phyloP scores from a whole-genome alignment of 441 rosid species.

The Manihot esculenta region DNA sequence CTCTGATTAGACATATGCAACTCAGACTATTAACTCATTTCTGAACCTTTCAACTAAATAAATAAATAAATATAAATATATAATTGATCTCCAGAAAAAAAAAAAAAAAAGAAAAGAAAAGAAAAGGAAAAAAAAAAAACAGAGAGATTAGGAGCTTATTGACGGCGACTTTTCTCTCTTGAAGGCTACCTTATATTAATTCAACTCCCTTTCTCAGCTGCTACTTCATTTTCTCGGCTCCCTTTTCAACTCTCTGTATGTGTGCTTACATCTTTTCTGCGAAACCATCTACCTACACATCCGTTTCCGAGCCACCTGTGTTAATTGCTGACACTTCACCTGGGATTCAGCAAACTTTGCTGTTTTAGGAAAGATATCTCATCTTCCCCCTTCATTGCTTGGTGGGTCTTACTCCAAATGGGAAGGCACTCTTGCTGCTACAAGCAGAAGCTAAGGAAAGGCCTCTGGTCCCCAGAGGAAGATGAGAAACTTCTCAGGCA shows the following conservation, averaged over 20 bases:
- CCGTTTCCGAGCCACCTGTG: slow-evolving; percentile 18
- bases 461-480: slow-evolving; percentile 97
- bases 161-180: slow-evolving; percentile 42
- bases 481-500: slow-evolving; percentile 82
- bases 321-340: slow-evolving; percentile 45
- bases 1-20: slow-evolving; percentile 41
- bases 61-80: too few species aligned
- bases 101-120: not conserved
- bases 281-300: slow-evolving; percentile 19
- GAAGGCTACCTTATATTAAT: slow-evolving; percentile 43
- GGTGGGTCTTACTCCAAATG: slow-evolving; percentile 39
- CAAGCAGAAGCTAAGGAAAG: slow-evolving; percentile 91
- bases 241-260: slow-evolving; percentile 24
- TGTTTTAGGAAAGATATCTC: slow-evolving; percentile 25
- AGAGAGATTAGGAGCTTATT: slow-evolving; percentile 16
- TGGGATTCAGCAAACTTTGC: slow-evolving; percentile 36
- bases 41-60: slow-evolving; percentile 5
- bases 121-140: slow-evolving; percentile 7
- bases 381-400: not conserved
- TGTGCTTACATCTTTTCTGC: slow-evolving; percentile 17
- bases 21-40: slow-evolving; percentile 28
- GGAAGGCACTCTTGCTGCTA: slow-evolving; percentile 86
- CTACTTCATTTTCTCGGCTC: slow-evolving; percentile 49
- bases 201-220: slow-evolving; percentile 45
- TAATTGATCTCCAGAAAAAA: too few species aligned